Percentiles rank a stretch among this genome's conserved stretches.
These are phyloP conservation scores for Trametopsis cervina DNA, from an alignment of 768 basidiomycete genomes.

Conservation along the genomic window DNA sequence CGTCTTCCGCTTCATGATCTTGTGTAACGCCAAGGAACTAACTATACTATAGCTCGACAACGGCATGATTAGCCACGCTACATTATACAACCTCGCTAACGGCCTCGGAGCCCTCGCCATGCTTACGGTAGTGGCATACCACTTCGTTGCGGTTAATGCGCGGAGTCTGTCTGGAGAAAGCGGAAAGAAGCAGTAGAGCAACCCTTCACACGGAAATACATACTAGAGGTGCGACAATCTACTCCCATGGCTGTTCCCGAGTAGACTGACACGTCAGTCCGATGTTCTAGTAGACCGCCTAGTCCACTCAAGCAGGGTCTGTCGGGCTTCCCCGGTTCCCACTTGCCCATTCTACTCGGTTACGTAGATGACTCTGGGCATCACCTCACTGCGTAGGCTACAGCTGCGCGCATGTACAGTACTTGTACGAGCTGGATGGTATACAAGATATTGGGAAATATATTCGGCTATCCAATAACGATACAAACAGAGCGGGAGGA, in stretches of 20 bases:
- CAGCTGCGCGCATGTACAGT: too few species aligned
- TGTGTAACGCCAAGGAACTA: neutral
- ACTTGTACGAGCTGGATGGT: too few species aligned
- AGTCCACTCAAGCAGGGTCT: too few species aligned
- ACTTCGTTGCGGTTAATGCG: slow-evolving; percentile 84
- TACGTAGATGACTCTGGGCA: too few species aligned
- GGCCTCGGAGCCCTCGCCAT: slow-evolving; percentile 80
- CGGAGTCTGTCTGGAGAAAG: slow-evolving; percentile 31
- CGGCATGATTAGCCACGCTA: slow-evolving; percentile 72
- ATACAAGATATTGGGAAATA: neutral
- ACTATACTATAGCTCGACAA: neutral
- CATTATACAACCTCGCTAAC: slow-evolving; percentile 79
- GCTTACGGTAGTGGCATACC: slow-evolving; percentile 83
- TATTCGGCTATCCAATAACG: slow-evolving; percentile 10
- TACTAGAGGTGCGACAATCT: too few species aligned
- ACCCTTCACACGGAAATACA: too few species aligned
- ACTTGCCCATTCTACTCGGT: too few species aligned
- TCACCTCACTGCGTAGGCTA: too few species aligned
- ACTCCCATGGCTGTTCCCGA: too few species aligned
- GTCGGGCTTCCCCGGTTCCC: too few species aligned
- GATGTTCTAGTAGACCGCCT: too few species aligned
- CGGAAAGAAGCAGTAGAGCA: neutral
- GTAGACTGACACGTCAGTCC: too few species aligned
- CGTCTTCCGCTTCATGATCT: neutral
- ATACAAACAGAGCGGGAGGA: slow-evolving; percentile 14